Evolutionary conservation across 1,139 yeast genomes (phyloP).

Genomic region (Scheffersomyces illinoinensis): DNA sequence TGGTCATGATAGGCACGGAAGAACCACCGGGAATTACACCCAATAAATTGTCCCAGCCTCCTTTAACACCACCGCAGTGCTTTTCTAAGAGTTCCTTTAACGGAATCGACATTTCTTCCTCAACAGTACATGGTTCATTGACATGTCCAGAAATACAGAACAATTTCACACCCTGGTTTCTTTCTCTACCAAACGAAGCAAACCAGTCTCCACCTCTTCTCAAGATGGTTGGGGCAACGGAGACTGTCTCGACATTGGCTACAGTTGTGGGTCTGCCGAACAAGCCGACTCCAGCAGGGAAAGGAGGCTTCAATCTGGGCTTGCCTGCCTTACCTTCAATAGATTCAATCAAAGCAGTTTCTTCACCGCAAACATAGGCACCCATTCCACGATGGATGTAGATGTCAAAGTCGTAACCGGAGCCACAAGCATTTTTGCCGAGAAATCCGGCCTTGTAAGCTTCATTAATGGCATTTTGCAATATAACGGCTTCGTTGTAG

Average conservation of each 20-base stretch:
- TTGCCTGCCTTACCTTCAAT: slow-evolving; percentile 91
- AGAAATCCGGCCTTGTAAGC: slow-evolving; percentile 78
- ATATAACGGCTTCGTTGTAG: slow-evolving; percentile 69
- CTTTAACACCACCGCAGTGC: slow-evolving; percentile 87
- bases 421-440: slow-evolving; percentile 84
- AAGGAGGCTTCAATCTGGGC: slow-evolving; percentile 90
- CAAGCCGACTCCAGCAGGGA: slow-evolving; percentile 91
- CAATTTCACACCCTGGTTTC: slow-evolving; percentile 79
- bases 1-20: slow-evolving; percentile 79
- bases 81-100: slow-evolving; percentile 76
- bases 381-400: slow-evolving; percentile 90
- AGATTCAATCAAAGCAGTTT: slow-evolving; percentile 83
- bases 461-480: slow-evolving; percentile 81
- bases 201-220: slow-evolving; percentile 92
- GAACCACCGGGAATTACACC: slow-evolving; percentile 91
- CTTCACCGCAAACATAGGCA: slow-evolving; percentile 90
- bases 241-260: slow-evolving; percentile 85
- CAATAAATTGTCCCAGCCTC: slow-evolving; percentile 87
- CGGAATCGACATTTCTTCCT: slow-evolving; percentile 91
- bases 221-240: slow-evolving; percentile 84
- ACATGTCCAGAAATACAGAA: slow-evolving; percentile 89
- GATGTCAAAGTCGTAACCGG: slow-evolving; percentile 81
- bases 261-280: slow-evolving; percentile 91
- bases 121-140: slow-evolving; percentile 88
- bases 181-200: slow-evolving; percentile 76